These are phyloP conservation scores for Aurantiochytrium sp. DNA, from an alignment of 108 stramenopile species.

Conservation along the genomic window DNA sequence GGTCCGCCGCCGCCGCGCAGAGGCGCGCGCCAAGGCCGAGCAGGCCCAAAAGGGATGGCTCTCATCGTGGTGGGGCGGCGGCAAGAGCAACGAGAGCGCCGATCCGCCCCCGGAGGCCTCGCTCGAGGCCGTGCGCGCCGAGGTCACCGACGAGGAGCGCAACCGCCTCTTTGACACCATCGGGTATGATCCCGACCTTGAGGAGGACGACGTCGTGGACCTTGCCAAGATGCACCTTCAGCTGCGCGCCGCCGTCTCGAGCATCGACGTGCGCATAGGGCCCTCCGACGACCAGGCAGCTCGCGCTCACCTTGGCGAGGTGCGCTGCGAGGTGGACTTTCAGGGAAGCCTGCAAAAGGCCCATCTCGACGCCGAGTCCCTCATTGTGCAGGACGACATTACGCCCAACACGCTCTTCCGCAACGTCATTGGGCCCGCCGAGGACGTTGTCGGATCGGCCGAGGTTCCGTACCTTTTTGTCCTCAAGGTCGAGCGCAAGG, in stretches of 20 bases:
- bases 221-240: neutral
- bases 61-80: slow-evolving; percentile 17
- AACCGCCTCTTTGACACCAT: neutral
- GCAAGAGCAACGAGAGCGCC: neutral
- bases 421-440: neutral
- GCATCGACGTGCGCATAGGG: neutral
- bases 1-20: neutral
- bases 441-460: neutral
- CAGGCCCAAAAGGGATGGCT: slow-evolving; percentile 28
- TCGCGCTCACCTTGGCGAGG: neutral
- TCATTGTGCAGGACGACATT: neutral
- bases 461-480: neutral
- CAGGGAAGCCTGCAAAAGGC: neutral
- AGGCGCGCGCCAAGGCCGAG: neutral
- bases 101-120: neutral
- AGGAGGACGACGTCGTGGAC: neutral
- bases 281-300: neutral
- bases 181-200: neutral
- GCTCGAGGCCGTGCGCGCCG: neutral
- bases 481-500: neutral
- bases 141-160: neutral
- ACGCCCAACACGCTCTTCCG: neutral
- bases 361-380: neutral
- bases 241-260: neutral
- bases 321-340: neutral